Evolutionary conservation across 176 grass and related monocot genomes (phyloP).

Genomic region (Lolium multiflorum): DNA sequence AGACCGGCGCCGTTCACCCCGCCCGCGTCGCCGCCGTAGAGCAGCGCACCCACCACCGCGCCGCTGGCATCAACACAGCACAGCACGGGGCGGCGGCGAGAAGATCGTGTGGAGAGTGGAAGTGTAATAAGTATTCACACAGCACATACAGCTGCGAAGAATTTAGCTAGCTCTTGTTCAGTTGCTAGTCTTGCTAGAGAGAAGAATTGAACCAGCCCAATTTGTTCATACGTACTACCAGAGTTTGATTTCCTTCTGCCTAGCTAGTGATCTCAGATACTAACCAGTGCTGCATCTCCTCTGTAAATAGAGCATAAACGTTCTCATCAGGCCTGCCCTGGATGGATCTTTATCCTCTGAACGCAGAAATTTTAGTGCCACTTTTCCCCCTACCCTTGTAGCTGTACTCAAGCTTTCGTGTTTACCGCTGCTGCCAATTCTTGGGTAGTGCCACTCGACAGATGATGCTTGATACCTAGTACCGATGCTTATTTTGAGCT

Average conservation of each 20-base stretch:
- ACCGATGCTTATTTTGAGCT: constrained; percentile 31
- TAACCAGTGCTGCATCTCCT: constrained; percentile 23
- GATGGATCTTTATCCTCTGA: constrained; percentile 75
- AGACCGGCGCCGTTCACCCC: constrained; percentile 26
- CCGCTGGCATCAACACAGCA: background rate
- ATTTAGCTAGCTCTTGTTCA: constrained; percentile 3
- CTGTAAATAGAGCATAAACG: constrained; percentile 71
- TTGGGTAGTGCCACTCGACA: constrained; percentile 26
- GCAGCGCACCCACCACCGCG: constrained; percentile 38
- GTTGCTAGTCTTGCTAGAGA: constrained; percentile 22
- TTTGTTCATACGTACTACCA: constrained; percentile 58
- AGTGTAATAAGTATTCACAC: constrained; percentile 41
- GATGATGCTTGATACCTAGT: constrained; percentile 37
- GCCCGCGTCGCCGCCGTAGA: constrained; percentile 48
- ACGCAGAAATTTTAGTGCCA: constrained; percentile 62
- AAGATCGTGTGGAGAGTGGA: constrained; percentile 80
- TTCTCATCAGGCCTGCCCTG: constrained; percentile 51
- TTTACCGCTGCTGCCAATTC: constrained; percentile 34
- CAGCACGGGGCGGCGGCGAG: constrained; percentile 46
- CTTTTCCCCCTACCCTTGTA: background rate
- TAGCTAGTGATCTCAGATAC: constrained; percentile 11
- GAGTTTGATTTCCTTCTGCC: constrained; percentile 46
- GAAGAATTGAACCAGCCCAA: constrained; percentile 52
- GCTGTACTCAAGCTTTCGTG: constrained; percentile 18
- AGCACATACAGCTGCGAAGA: background rate